Percentiles rank a stretch among this genome's conserved stretches.
These are phyloP conservation scores for Geotrichum cucujoidarum DNA, from an alignment of 1,139 yeast species.

Conservation along the genomic window DNA sequence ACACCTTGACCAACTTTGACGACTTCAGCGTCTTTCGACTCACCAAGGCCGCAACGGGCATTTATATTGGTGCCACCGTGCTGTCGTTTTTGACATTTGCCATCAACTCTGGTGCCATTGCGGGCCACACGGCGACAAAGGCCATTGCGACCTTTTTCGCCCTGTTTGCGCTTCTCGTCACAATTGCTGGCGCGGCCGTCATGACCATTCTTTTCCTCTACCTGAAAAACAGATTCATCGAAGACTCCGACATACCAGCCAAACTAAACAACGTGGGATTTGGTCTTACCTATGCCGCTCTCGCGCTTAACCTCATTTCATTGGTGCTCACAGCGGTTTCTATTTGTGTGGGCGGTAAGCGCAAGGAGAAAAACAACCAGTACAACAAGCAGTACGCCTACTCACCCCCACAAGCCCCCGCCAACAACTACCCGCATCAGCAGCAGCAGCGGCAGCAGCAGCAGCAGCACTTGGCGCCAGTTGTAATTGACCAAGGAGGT, in stretches of 20 bases:
- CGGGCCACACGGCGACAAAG: background rate
- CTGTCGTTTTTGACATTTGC: conserved; percentile 2
- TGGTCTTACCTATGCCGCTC: no score
- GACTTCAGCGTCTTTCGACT: conserved; percentile 1
- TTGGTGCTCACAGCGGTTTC: no score
- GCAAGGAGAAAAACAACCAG: no score
- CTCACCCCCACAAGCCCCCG: no score
- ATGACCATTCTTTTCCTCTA: conserved; percentile 13
- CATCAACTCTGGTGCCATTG: background rate
- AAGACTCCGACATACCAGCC: conserved; percentile 32
- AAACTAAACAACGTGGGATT: no score
- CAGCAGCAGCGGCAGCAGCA: no score
- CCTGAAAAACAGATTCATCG: conserved; percentile 1
- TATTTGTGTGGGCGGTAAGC: no score
- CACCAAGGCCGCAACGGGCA: conserved; percentile 3
- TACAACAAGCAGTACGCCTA: no score
- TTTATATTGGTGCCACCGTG: conserved; percentile 3
- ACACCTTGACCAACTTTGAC: conserved; percentile 5
- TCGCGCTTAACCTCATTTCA: no score
- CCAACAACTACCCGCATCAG: no score
- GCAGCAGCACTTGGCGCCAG: no score
- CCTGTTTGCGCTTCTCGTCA: conserved; percentile 5
- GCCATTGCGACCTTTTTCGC: conserved; percentile 4
- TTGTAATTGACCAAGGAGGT: no score
- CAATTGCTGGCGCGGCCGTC: conserved; percentile 10